Evolutionary conservation across 106 monocot species (phyloP), one percentile per base, ranked within the genome.

Genomic region (Allium cepa): DNA sequence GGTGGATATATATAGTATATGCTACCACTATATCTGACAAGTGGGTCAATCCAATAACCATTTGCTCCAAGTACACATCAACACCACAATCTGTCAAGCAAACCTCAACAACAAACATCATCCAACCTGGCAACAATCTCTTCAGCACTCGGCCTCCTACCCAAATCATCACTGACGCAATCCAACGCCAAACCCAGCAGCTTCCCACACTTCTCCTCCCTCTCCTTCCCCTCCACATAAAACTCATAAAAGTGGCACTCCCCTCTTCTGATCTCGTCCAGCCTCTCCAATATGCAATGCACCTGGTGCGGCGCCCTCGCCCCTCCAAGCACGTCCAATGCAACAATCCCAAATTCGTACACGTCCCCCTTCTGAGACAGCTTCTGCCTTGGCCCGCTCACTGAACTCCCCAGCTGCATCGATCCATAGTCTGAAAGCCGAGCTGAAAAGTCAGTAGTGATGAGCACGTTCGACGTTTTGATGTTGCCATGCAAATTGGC

Each of bases 391-490:
- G 36, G 36, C 36, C 36, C 36, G 36, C 36, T 36, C 5, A 36
- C 36, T 2, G 36, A 36, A 36, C 36, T 36, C 36, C 36, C 36
- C 5, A 36, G 17, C 18, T 66, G 73, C n/a, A 49, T 27, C 8
- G 66, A 47, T 18, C 66, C 73, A 28, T 57, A 57, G 56, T 66
- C 73, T 11, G 66, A 74, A 14, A 74, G 53, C 12, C 56, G 48
- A 46, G 66, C 73, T 22, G 48, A 46, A 53, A 57, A 66, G 47
- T 65, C 45, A 8, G 65, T 65, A 48, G 47, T 36, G 49, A 74
- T 52, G 45, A 74, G 46, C 53, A 74, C 49, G 66, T 65, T 74
- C 49, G 73, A 74, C 47, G 73, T 12, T 49, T 74, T 74, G 66
- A 74, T 66, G 57, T 74, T 74, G 22, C 73, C 73, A 26, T 74